These are phyloP conservation scores for Coemansia sp. DNA, from an alignment of 192 early-diverging fungal genomes.

Conservation along the genomic window DNA sequence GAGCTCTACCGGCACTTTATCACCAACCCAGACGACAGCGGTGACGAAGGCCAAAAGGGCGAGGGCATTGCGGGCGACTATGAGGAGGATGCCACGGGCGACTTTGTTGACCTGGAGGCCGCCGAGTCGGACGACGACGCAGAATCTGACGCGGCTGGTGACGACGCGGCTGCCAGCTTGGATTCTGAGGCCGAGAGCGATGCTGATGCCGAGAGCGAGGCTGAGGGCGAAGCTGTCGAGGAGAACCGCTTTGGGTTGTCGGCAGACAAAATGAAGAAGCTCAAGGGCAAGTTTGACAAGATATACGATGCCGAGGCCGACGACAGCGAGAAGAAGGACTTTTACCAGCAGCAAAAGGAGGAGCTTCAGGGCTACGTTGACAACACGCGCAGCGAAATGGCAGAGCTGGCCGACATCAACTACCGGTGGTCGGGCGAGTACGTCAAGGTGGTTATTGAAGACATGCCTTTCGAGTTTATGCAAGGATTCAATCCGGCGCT, in stretches of 20 bases:
- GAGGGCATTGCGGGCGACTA: constrained; percentile 52
- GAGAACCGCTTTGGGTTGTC: constrained; percentile 58
- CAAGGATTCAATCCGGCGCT: constrained; percentile 83
- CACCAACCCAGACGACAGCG: constrained; percentile 31
- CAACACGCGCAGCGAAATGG: constrained; percentile 85
- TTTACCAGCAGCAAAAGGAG: constrained; percentile 87
- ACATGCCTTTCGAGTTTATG: constrained; percentile 94
- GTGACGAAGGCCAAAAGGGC: constrained; percentile 20
- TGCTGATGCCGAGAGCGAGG: constrained; percentile 32
- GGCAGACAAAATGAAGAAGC: constrained; percentile 76
- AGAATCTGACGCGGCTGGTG: constrained; percentile 13
- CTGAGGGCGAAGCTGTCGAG: constrained; percentile 56
- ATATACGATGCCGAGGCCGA: constrained; percentile 78
- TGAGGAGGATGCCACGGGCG: constrained; percentile 52
- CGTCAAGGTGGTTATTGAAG: constrained; percentile 82
- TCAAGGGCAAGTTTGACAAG: constrained; percentile 92
- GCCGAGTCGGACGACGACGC: constrained; percentile 53
- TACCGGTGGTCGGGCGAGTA: constrained; percentile 92
- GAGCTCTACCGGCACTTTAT: constrained; percentile 34
- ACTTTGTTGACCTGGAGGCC: constrained; percentile 65
- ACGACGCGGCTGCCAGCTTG: constrained; percentile 30
- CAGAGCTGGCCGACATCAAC: constrained; percentile 79
- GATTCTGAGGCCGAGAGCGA: constrained; percentile 43
- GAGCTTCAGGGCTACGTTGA: constrained; percentile 79
- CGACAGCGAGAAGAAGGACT: constrained; percentile 63